Evolutionary conservation across 352 stramenopile species (phyloP).

Genomic region (Globisporangium orthogonon): DNA sequence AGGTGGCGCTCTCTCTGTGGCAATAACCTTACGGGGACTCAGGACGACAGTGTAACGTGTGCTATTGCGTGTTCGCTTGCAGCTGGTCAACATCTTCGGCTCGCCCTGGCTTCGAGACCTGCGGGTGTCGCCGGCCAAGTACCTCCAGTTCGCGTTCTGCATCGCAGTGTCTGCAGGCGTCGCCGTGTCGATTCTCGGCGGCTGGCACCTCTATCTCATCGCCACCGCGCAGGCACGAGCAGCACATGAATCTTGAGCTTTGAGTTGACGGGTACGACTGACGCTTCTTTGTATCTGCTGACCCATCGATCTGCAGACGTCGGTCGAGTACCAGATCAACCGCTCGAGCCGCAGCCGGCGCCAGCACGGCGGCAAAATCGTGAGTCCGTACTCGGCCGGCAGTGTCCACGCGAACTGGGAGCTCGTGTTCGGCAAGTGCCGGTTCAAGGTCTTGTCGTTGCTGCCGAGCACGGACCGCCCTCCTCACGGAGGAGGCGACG

Average conservation of each 20-base stretch:
- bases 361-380: conserved; percentile 36
- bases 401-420: conserved; percentile 76
- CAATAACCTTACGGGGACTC: no score
- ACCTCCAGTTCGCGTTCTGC: conserved; percentile 64
- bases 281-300: not conserved
- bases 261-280: not conserved
- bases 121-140: conserved; percentile 19
- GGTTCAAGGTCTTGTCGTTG: conserved; percentile 50
- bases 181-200: conserved; percentile 53
- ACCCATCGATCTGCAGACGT: conserved; percentile 38
- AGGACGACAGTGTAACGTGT: not conserved
- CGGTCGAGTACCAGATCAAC: conserved; percentile 80
- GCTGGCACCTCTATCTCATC: conserved; percentile 70
- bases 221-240: conserved; percentile 59
- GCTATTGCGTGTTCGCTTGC: conserved; percentile 11
- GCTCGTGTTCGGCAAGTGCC: conserved; percentile 58
- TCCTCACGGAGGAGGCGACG: conserved; percentile 11
- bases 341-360: conserved; percentile 41
- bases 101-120: conserved; percentile 11
- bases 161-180: conserved; percentile 54
- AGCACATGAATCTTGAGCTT: not conserved
- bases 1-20: conserved; percentile 19
- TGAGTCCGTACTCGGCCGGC: conserved; percentile 59
- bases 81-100: conserved; percentile 26
- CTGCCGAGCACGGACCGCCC: conserved; percentile 44